Evolutionary conservation across 805 yeast genomes (phyloP), one percentile per base, ranked within the genome.

Genomic region (Saccharomycopsis capsularis): DNA sequence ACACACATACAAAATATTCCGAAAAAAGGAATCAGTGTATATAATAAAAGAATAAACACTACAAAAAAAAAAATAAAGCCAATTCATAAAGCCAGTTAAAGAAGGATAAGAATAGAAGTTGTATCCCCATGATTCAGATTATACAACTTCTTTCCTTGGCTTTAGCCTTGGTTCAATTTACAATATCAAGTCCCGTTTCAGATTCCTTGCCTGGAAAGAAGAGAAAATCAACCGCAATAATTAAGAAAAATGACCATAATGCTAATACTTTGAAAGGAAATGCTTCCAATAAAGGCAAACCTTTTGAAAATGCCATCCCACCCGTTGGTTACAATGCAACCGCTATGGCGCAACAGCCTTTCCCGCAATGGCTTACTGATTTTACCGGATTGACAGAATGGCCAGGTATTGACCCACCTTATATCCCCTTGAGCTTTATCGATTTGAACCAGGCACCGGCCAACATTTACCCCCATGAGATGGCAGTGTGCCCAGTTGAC

Each of bases 321-420:
- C 36, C 45, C 6, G 24, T 30, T 5, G 45, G 45, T 2, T 60
- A 57, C 55, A 59, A 60, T 41, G 60, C 47, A 23, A 32, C 40
- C n/a, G 38, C 39, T 16, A 9, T 32, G 21, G 55, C 50, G 9
- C 59, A 59, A 35, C 66, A 69, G 30, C 82, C 85, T 1, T 78
- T 90, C 53, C 98, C 98, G 0, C 50, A 68, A 21, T 90, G 98
- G 98, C 71, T 90, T 25, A 55, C 72, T 0, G 83, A 77, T 13
- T 74, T 85, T 55, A 87, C 96, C 1, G 90, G 91, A 0, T 60
- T 88, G 45, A 64, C 56, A 0, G 72, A 73, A 46, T 90, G 98
- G 98, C 98, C 98, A 0, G 90, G 83, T 0, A 61, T 76, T 40
- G 80, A 81, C 47, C 96, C 97, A 3, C 96, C 97, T 0, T 90